Evolutionary conservation across 345 rosid genomes (phyloP), one percentile per base, ranked within the genome.

Genomic region (Geranium brycei): DNA sequence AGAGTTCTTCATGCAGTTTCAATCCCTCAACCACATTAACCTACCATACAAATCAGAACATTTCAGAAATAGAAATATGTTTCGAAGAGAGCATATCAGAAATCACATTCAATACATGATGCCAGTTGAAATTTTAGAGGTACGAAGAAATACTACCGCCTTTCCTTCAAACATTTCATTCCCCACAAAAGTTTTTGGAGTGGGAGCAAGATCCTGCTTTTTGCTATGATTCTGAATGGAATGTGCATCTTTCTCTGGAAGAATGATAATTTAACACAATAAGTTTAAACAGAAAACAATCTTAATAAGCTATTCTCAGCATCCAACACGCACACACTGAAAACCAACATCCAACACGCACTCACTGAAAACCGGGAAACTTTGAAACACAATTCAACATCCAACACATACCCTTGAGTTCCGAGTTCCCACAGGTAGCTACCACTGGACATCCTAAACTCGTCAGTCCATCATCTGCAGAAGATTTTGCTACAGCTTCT

Each of bases 21-120:
- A 93, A 72, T 76, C 97, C 99, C 68, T 93, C 99, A 41, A 85
- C 99, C 66, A 85, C 92, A 71, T 93, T 91, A 58, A 93, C 92
- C 99, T 93, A 70, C 60, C 68, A 62, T 58, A 60, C 58, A 68
- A 61, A 61, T 63, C 5, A 31, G 14, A 30, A 31, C 31, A 40
- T 63, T 8, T 71, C 32, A 73, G 58, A 66, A 7, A 23, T 72
- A 38, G 62, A 63, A 62, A 7, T 53, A 31, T 57, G 60, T 35
- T 58, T 16, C 12, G 17, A 38, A 17, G 55, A 51, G 30, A 55
- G 12, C 6, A 61, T 35, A 14, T 70, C 32, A 57, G 47, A 55
- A 40, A 61, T 15, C 35, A 64, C 19, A 47, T 3, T 41, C 62
- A 40, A 59, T 58, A 70, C 12, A 65, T 31, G 19, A 13, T 4